These are phyloP conservation scores for Pestalotiopsis sp. DNA, from an alignment of 2,329 filamentous ascomycete species.

Conservation along the genomic window DNA sequence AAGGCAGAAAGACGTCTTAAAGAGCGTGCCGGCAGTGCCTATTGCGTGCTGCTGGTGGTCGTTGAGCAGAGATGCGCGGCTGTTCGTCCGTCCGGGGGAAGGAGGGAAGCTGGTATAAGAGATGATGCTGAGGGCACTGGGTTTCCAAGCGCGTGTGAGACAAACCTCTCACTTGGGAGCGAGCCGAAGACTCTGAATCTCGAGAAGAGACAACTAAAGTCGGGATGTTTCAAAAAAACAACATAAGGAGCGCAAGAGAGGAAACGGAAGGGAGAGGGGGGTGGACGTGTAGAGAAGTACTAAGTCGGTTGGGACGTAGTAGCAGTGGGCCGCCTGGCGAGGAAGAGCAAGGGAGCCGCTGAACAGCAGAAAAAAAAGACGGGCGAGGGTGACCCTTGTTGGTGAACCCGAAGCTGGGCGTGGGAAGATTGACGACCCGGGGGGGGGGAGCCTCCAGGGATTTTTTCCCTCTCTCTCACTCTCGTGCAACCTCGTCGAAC, in stretches of 20 bases:
- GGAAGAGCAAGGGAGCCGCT: neutral
- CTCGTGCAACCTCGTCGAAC: neutral
- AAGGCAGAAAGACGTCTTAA: conserved; percentile 17
- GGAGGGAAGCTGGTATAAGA: conserved; percentile 31
- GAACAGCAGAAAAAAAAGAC: neutral
- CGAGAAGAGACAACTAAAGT: conserved; percentile 31
- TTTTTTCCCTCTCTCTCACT: neutral
- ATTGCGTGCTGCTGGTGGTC: conserved; percentile 15
- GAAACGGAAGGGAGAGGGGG: conserved; percentile 31
- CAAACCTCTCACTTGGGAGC: conserved; percentile 32
- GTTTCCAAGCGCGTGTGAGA: conserved; percentile 30
- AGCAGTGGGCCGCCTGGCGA: conserved; percentile 17
- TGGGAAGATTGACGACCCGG: neutral
- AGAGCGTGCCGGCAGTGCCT: conserved; percentile 26
- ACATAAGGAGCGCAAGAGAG: conserved; percentile 31
- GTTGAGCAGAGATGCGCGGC: conserved; percentile 15
- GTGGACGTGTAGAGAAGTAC: conserved; percentile 32
- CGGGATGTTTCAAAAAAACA: conserved; percentile 32
- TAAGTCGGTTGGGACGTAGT: conserved; percentile 20
- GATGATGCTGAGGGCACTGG: conserved; percentile 21
- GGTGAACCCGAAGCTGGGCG: neutral
- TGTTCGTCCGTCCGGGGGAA: conserved; percentile 9
- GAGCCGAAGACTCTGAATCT: conserved; percentile 26
- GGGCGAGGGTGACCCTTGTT: neutral
- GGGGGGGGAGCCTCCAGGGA: neutral